Percentiles rank a stretch among this genome's conserved stretches.
These are phyloP conservation scores for Carex littledalei DNA, from an alignment of 176 grass and related monocot species.

Conservation along the genomic window DNA sequence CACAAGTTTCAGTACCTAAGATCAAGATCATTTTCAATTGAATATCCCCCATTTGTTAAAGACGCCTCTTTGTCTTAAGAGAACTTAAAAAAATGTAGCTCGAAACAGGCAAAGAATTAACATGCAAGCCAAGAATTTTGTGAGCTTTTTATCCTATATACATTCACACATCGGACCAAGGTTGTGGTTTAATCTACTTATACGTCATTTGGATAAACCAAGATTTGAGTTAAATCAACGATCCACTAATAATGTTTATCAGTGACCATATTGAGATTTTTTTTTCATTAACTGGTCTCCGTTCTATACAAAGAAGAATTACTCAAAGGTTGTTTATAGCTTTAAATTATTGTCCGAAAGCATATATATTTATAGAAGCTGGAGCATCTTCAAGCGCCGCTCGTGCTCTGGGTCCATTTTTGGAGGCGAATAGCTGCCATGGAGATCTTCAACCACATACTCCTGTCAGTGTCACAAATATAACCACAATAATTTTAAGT, in stretches of 20 bases:
- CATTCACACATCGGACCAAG: background rate
- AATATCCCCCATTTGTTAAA: background rate
- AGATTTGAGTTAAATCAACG: background rate
- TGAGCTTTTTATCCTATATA: background rate
- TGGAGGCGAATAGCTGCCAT: slow-evolving; percentile 58
- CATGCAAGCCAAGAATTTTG: background rate
- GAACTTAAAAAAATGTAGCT: background rate
- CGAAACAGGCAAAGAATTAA: background rate
- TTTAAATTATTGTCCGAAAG: background rate
- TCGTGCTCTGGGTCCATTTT: slow-evolving; percentile 88
- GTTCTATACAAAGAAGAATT: slow-evolving; percentile 10
- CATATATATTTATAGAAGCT: slow-evolving; percentile 52
- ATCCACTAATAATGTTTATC: background rate
- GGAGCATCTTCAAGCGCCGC: slow-evolving; percentile 72
- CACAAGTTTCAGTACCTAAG: background rate
- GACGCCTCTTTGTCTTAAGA: background rate
- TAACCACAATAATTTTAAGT: slow-evolving; percentile 4
- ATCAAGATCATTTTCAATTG: background rate
- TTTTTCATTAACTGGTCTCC: background rate
- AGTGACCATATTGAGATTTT: too few species aligned
- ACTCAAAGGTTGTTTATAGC: background rate
- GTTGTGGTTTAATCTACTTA: background rate
- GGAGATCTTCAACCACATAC: slow-evolving; percentile 86
- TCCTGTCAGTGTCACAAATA: slow-evolving; percentile 41
- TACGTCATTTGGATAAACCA: background rate